Evolutionary conservation across 2,329 filamentous ascomycete genomes (phyloP).

Genomic region (Alternaria ethzedia): DNA sequence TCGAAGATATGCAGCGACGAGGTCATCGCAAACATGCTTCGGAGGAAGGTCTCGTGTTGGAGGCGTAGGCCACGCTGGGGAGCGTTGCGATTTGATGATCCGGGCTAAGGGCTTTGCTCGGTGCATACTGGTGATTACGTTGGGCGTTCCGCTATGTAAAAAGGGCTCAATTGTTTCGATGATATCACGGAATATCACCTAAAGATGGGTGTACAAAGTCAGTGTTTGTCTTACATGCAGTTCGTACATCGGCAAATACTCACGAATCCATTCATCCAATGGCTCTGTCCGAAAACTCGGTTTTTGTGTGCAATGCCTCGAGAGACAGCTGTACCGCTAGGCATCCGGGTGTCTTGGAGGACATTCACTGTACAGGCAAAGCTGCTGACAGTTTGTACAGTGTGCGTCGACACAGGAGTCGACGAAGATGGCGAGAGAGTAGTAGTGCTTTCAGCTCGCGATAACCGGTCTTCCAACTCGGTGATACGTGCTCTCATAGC

Average conservation of each 20-base stretch:
- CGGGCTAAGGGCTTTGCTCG: slow-evolving; percentile 62
- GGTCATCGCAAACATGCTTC: slow-evolving; percentile 53
- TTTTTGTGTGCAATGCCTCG: slow-evolving; percentile 62
- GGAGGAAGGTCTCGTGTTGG: slow-evolving; percentile 56
- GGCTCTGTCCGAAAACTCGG: slow-evolving; percentile 63
- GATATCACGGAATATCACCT: slow-evolving; percentile 51
- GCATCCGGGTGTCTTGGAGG: slow-evolving; percentile 46
- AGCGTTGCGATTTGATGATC: slow-evolving; percentile 58
- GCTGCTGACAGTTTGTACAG: slow-evolving; percentile 48
- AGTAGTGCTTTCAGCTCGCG: slow-evolving; percentile 10
- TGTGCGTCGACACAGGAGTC: slow-evolving; percentile 27
- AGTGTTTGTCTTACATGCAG: too few species aligned
- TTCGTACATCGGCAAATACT: too few species aligned
- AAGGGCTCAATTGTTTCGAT: slow-evolving; percentile 54
- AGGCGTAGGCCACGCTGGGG: slow-evolving; percentile 56
- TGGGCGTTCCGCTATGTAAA: slow-evolving; percentile 49
- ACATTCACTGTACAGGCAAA: slow-evolving; percentile 55
- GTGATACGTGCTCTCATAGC: slow-evolving; percentile 50
- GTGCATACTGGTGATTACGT: slow-evolving; percentile 48
- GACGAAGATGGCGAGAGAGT: neutral
- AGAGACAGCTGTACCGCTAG: slow-evolving; percentile 42
- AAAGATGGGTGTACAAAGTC: too few species aligned
- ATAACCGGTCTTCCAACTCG: slow-evolving; percentile 54
- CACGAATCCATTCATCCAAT: slow-evolving; percentile 61
- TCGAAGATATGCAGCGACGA: slow-evolving; percentile 59